phyloP scores from a whole-genome alignment of 345 rosid genomes.

The Aquilaria malaccensis region DNA sequence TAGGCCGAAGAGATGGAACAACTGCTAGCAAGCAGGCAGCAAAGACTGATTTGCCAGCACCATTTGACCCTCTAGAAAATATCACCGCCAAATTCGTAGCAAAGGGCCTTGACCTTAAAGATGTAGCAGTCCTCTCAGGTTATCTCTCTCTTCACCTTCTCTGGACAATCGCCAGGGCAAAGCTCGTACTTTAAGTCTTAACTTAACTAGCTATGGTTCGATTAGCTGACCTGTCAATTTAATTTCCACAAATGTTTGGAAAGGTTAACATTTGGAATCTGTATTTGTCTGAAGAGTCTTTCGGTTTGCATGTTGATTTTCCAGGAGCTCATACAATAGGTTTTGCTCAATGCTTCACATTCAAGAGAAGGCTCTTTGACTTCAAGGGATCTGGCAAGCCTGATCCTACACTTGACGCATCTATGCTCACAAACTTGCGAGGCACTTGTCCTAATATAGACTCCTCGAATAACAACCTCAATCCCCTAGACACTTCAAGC shows the following conservation, averaged over 20 bases:
- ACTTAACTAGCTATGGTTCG: no score
- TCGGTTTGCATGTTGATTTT: neutral
- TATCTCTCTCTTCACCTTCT: constrained; percentile 1
- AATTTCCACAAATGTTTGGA: no score
- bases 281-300: neutral
- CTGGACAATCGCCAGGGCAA: neutral
- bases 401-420: constrained; percentile 57
- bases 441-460: constrained; percentile 53
- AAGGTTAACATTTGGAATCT: neutral
- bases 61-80: constrained; percentile 54
- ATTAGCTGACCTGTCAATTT: no score
- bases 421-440: constrained; percentile 33
- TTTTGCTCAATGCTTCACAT: constrained; percentile 74
- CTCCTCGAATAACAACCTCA: constrained; percentile 48
- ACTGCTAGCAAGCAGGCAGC: constrained; percentile 67
- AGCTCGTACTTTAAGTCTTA: no score
- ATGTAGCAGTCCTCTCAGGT: constrained; percentile 92
- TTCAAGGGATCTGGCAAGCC: constrained; percentile 69
- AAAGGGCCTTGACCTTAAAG: constrained; percentile 79
- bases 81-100: constrained; percentile 66
- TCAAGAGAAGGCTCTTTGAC: constrained; percentile 73
- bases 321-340: constrained; percentile 90
- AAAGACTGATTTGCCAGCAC: constrained; percentile 62
- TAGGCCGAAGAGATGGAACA: constrained; percentile 63
- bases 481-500: constrained; percentile 53